phyloP scores from a whole-genome alignment of 2,329 filamentous ascomycete genomes.

The Talaromyces verruculosus region DNA sequence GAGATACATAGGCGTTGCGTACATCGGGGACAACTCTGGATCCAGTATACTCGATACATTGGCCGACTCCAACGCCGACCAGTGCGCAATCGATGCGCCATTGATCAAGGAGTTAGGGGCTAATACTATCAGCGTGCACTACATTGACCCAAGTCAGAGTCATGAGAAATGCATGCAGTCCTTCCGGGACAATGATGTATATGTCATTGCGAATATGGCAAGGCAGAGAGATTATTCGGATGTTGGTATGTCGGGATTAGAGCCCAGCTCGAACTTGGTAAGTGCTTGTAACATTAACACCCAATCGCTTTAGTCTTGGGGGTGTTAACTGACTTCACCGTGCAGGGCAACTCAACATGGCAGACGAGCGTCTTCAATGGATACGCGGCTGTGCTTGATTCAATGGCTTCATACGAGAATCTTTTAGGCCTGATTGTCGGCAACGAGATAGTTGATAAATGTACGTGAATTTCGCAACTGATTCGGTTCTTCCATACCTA shows the following conservation, averaged over 20 bases:
- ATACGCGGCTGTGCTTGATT: neutral
- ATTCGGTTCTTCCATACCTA: neutral
- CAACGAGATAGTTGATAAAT: slow-evolving; percentile 1
- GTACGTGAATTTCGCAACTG: neutral
- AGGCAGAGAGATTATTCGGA: slow-evolving; percentile 55
- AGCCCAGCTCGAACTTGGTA: neutral
- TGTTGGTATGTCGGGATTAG: neutral
- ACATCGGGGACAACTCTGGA: neutral
- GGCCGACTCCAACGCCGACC: neutral
- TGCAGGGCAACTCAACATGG: neutral
- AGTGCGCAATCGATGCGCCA: neutral
- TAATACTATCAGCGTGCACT: slow-evolving; percentile 36
- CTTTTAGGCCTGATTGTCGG: neutral
- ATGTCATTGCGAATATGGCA: slow-evolving; percentile 79
- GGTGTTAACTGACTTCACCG: neutral
- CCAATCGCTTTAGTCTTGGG: neutral
- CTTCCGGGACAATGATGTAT: slow-evolving; percentile 78
- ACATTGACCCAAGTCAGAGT: slow-evolving; percentile 46
- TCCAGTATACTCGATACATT: neutral
- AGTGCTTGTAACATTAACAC: neutral
- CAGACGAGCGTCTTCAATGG: neutral
- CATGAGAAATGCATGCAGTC: slow-evolving; percentile 79
- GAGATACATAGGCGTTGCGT: neutral
- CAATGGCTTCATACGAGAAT: neutral
- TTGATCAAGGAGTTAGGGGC: neutral